Evolutionary conservation across 148 eudicot genomes (phyloP), one percentile per base, ranked within the genome.

Genomic region (Gaultheria prostrata): DNA sequence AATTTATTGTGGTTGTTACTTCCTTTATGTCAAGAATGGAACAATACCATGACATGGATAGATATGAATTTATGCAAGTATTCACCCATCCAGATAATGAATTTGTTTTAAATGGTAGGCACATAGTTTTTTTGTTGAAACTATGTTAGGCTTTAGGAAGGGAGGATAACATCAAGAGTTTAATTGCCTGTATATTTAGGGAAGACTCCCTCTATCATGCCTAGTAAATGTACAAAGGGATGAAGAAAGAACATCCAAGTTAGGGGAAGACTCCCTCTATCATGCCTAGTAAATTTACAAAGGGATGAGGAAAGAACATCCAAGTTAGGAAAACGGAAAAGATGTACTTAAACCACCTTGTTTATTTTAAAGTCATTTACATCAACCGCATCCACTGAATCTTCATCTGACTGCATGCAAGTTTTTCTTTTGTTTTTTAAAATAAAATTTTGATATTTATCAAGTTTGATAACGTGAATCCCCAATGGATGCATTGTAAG

Each of bases 1-100:
- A 35, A 39, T 39, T 39, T 39, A 39, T 39, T 39, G 4, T 24
- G 8, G 39, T 10, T 14, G 14, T 79, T 12, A 79, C 26, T 78
- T 78, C 28, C 59, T 35, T 56, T n/a, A 6, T 80, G 71, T 61
- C 46, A 49, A 33, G 69, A 67, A 56, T 78, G 81, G 67, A 32
- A 51, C 11, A 8, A 28, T 45, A 53, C 80, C 65, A 53, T 50
- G 43, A 51, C 3, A 21, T 33, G 48, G 24, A 56, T 56, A n/a
- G 17, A 18, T 53, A 53, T 24, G 28, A 1, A 56, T 32, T 56
- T 0, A 30, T 78, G 67, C 35, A 28, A 28, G 17, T 78, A 12
- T 56, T 78, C 67, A 53, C 3, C 49, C 39, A 17, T 33, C 48
- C 28, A 17, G 45, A 32, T 33, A 32, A 6, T 15, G 39, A 54